Evolutionary conservation across 352 stramenopile genomes (phyloP).

Genomic region (Globisporangium cystogenes): DNA sequence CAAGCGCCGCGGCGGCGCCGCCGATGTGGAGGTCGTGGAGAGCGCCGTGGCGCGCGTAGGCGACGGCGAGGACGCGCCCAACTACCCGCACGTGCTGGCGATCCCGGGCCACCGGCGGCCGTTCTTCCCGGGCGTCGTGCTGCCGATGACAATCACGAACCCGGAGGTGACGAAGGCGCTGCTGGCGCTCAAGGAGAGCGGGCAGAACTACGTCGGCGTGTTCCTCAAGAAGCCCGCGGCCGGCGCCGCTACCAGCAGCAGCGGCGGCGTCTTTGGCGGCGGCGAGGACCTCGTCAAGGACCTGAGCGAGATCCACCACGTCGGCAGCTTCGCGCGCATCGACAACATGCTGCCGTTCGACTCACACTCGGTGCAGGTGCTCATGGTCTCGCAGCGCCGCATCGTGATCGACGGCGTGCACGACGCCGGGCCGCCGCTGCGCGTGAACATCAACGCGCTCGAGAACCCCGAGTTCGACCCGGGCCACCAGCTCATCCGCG

Average conservation of each 20-base stretch:
- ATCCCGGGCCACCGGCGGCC: constrained; percentile 70
- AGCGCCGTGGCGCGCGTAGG: constrained; percentile 50
- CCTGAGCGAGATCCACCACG: constrained; percentile 91
- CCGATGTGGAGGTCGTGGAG: constrained; percentile 56
- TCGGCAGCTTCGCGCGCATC: constrained; percentile 96
- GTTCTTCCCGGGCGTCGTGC: constrained; percentile 78
- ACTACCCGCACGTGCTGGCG: constrained; percentile 71
- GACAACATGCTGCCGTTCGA: constrained; percentile 87
- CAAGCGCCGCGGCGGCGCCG: constrained; percentile 7
- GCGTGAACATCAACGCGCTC: constrained; percentile 65
- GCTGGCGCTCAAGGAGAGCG: constrained; percentile 80
- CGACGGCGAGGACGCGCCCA: constrained; percentile 63
- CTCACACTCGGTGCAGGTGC: constrained; percentile 63
- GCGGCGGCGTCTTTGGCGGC: constrained; percentile 24
- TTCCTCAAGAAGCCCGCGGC: constrained; percentile 87
- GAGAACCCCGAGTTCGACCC: constrained; percentile 68
- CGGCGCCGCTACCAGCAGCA: constrained; percentile 1
- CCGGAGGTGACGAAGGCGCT: constrained; percentile 86
- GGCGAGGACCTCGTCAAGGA: constrained; percentile 89
- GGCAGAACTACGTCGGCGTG: constrained; percentile 90
- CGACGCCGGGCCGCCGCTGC: constrained; percentile 51
- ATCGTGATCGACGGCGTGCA: constrained; percentile 76
- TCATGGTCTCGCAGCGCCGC: constrained; percentile 88
- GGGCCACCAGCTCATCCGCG: constrained; percentile 89
- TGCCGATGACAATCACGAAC: constrained; percentile 85